Conservation (phyloP, 2,329 filamentous ascomycete genomes). For the Alternaria sp. region DNA sequence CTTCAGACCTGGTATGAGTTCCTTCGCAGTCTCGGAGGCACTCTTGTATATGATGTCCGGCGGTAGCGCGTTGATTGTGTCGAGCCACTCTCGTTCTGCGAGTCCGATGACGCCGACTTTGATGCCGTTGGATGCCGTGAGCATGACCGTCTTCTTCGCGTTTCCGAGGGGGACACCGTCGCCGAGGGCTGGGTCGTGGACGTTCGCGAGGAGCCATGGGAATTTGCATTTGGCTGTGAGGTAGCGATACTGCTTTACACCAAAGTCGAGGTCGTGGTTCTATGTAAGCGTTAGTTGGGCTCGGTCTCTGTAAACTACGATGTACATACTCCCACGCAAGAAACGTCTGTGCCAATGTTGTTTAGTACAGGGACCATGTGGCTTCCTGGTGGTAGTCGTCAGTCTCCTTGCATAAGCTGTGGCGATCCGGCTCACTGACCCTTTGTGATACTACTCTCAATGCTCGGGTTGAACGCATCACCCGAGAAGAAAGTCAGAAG, state of each 20-base stretch:
- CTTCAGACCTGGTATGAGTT: constrained; percentile 76
- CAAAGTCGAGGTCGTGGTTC: constrained; percentile 95
- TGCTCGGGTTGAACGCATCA: constrained; percentile 89
- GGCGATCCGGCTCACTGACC: constrained; percentile 54
- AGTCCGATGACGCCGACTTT: constrained; percentile 87
- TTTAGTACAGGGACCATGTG: constrained; percentile 93
- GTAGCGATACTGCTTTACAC: constrained; percentile 79
- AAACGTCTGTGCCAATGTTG: constrained; percentile 75
- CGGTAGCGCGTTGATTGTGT: constrained; percentile 85
- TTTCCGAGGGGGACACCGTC: constrained; percentile 77
- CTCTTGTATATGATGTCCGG: constrained; percentile 84
- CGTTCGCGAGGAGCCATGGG: constrained; percentile 89
- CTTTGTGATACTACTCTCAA: constrained; percentile 90
- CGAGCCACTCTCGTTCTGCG: constrained; percentile 87
- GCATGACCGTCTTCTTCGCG: constrained; percentile 76
- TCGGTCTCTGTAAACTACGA: neutral
- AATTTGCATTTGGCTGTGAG: constrained; percentile 79
- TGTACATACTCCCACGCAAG: constrained; percentile 77
- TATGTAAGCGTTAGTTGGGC: constrained; percentile 46
- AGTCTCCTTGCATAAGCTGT: neutral
- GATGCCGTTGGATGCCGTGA: constrained; percentile 82
- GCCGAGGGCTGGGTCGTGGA: constrained; percentile 83
- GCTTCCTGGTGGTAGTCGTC: constrained; percentile 57
- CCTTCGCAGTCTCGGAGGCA: constrained; percentile 75
- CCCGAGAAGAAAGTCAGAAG: constrained; percentile 86